Evolutionary conservation across 495 filamentous ascomycete genomes (phyloP).

Genomic region (Podospora conica): DNA sequence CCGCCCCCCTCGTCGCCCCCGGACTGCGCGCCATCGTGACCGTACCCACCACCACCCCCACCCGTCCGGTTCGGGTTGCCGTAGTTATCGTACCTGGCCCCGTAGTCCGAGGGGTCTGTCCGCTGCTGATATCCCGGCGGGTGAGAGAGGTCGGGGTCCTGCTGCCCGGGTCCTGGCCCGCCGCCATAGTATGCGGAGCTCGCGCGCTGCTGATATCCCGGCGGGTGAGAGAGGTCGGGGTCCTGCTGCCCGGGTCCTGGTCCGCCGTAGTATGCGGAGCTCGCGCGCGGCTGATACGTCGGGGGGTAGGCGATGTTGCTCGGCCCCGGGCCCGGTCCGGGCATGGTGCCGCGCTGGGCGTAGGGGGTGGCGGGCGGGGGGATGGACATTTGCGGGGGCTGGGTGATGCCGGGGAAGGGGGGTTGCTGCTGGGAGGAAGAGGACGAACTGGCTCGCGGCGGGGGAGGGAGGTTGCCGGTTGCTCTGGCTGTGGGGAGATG

Average conservation of each 20-base stretch:
- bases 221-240: conserved; percentile 3
- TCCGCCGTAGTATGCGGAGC: neutral
- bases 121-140: conserved; percentile 46
- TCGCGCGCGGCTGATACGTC: neutral
- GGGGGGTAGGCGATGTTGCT: conserved; percentile 2
- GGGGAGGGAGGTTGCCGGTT: conserved; percentile 48
- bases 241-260: conserved; percentile 1
- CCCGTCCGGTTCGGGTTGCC: neutral
- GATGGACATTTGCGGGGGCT: conserved; percentile 40
- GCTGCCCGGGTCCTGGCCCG: neutral
- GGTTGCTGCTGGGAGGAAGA: conserved; percentile 20
- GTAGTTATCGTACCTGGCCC: neutral
- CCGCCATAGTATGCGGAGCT: neutral
- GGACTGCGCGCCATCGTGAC: neutral
- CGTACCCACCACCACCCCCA: neutral
- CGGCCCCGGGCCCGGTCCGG: conserved; percentile 17
- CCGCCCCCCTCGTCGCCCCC: conserved; percentile 39
- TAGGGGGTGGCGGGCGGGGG: conserved; percentile 30
- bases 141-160: conserved; percentile 5
- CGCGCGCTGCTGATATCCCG: neutral
- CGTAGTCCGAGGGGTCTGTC: conserved; percentile 19
- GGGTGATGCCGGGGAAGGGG: conserved; percentile 26
- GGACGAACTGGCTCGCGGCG: conserved; percentile 41
- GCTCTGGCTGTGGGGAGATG: conserved; percentile 15
- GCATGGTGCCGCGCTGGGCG: conserved; percentile 34